These are phyloP conservation scores for Penicillium crustosum DNA, from an alignment of 2,329 filamentous ascomycete species.

Conservation along the genomic window DNA sequence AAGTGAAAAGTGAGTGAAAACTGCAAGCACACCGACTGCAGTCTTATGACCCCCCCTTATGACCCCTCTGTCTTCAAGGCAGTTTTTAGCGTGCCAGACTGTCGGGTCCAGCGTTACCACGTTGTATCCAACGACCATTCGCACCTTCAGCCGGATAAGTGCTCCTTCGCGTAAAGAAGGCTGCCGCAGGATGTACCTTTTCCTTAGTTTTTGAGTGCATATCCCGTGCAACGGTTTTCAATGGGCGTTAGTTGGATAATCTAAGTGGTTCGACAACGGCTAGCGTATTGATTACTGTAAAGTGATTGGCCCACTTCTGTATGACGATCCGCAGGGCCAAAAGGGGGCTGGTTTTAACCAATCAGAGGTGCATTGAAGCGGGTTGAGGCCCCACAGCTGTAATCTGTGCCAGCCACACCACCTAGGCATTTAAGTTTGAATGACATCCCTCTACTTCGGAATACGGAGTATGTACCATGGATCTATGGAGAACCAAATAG, in stretches of 20 bases:
- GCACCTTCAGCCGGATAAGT: background rate
- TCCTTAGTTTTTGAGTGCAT: constrained; percentile 8
- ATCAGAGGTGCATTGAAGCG: background rate
- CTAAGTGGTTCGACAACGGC: constrained; percentile 1
- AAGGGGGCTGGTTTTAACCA: constrained; percentile 10
- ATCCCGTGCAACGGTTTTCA: constrained; percentile 7
- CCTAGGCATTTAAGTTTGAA: background rate
- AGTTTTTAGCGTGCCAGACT: constrained; percentile 16
- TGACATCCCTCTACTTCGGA: background rate
- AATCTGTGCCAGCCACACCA: background rate
- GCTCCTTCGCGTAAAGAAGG: background rate
- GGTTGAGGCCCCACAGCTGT: background rate
- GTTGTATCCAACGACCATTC: background rate
- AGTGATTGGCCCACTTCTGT: constrained; percentile 7
- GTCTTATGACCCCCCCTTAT: constrained; percentile 16
- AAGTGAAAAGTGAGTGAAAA: constrained; percentile 5
- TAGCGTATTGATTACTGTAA: constrained; percentile 3
- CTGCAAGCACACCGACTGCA: constrained; percentile 19
- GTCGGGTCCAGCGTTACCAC: constrained; percentile 13
- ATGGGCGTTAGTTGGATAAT: background rate
- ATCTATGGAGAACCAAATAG: background rate
- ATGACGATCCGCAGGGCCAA: constrained; percentile 10
- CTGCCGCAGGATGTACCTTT: background rate
- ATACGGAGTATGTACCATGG: background rate
- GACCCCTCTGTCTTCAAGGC: constrained; percentile 21